A percentile compares a stretch with the other conserved stretches of the same genome.
These are phyloP conservation scores for Yarrowia hollandica DNA, from an alignment of 805 yeast species.

Conservation along the genomic window DNA sequence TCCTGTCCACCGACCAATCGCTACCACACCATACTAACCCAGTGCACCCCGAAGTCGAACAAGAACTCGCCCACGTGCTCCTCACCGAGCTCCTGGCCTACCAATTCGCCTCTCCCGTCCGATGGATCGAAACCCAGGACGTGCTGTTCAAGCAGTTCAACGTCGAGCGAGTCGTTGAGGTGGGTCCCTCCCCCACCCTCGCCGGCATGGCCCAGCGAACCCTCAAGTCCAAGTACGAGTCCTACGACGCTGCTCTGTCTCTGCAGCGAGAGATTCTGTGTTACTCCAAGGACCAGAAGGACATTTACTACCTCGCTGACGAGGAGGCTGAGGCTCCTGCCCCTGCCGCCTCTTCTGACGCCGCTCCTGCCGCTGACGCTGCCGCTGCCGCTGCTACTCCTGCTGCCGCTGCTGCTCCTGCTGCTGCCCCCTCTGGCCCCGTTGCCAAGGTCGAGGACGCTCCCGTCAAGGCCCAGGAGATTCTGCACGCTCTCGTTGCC, in stretches of 20 bases:
- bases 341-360: conserved; percentile 43
- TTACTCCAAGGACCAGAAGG: conserved; percentile 94
- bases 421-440: conserved; percentile 74
- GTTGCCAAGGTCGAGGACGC: conserved; percentile 84
- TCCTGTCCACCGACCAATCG: not conserved
- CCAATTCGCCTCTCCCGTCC: conserved; percentile 98
- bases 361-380: conserved; percentile 56
- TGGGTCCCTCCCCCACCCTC: conserved; percentile 98
- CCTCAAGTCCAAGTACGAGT: conserved; percentile 89
- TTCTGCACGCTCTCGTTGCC: conserved; percentile 88
- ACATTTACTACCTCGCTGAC: conserved; percentile 79
- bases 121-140: conserved; percentile 99
- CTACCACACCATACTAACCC: conserved; percentile 1
- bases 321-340: conserved; percentile 41
- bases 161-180: conserved; percentile 96
- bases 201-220: conserved; percentile 99
- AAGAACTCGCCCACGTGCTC: conserved; percentile 92
- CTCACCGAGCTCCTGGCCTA: conserved; percentile 95
- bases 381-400: conserved; percentile 59
- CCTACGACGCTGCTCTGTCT: conserved; percentile 95
- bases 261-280: conserved; percentile 92
- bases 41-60: conserved; percentile 95
- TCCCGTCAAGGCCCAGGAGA: conserved; percentile 79
- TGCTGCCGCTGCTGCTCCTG: conserved; percentile 60
- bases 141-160: conserved; percentile 91